Percentiles rank a stretch among this genome's conserved stretches.
Conservation (phyloP, 306 rosid genomes). For the Trifolium repens region DNA sequence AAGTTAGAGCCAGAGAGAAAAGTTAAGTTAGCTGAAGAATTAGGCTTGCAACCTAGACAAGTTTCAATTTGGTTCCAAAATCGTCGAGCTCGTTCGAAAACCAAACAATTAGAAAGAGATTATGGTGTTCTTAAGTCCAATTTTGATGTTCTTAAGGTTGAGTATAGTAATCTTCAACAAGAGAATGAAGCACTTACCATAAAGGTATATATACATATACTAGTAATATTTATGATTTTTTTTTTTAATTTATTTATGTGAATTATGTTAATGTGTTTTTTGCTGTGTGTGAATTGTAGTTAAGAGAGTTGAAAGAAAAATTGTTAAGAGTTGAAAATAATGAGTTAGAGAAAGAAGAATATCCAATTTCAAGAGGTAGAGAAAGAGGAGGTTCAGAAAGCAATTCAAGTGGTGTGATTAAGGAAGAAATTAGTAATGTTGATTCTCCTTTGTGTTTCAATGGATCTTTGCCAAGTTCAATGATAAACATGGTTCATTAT, state of each 20-base stretch:
- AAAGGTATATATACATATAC: conserved; percentile 43
- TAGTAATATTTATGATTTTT: not conserved
- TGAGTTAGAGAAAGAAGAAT: conserved; percentile 47
- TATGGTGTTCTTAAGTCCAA: conserved; percentile 60
- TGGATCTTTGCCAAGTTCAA: conserved; percentile 45
- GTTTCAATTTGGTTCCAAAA: conserved; percentile 91
- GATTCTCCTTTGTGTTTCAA: conserved; percentile 48
- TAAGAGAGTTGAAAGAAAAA: conserved; percentile 59
- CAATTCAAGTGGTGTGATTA: conserved; percentile 48
- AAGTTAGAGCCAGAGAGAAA: conserved; percentile 81
- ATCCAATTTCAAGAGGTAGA: conserved; percentile 37
- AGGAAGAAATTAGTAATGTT: conserved; percentile 51
- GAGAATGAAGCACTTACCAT: conserved; percentile 53
- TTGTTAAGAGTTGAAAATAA: conserved; percentile 44
- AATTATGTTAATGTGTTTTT: not conserved
- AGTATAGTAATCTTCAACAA: conserved; percentile 55
- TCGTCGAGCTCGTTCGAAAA: conserved; percentile 82
- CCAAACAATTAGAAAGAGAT: conserved; percentile 79
- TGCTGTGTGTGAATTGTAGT: conserved; percentile 44
- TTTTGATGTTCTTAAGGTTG: conserved; percentile 60
- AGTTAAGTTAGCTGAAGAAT: conserved; percentile 62
- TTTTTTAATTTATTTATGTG: not conserved
- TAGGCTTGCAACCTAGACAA: conserved; percentile 75
- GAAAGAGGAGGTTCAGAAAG: conserved; percentile 48
- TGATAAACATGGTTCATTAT: conserved; percentile 50